Conservation (phyloP, 31 red algal species). For the Odonthalia washingtoniensis region DNA sequence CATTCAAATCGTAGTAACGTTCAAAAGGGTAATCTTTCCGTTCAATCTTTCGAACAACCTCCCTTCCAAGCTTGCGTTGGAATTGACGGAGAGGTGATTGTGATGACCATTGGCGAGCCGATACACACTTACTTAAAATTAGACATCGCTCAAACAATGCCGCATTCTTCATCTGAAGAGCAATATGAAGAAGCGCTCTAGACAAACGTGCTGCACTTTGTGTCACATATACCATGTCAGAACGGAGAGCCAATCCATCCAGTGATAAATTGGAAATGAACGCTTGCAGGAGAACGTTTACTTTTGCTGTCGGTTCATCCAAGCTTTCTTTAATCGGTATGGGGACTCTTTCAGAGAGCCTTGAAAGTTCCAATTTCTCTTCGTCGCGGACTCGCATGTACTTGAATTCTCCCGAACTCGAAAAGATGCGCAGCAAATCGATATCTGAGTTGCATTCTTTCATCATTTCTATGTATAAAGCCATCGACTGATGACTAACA, state of each 20-base stretch:
- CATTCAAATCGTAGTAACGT: conserved; percentile 80
- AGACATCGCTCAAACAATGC: conserved; percentile 56
- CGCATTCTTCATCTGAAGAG: conserved; percentile 74
- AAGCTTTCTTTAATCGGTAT: conserved; percentile 88
- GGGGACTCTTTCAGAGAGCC: conserved; percentile 73
- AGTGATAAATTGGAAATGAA: conserved; percentile 86
- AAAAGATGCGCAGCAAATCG: conserved; percentile 84
- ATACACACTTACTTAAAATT: conserved; percentile 66
- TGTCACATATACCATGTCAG: conserved; percentile 90
- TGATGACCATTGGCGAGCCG: conserved; percentile 67
- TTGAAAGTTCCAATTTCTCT: conserved; percentile 83
- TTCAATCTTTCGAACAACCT: conserved; percentile 79
- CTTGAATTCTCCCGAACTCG: conserved; percentile 78
- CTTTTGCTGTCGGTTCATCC: conserved; percentile 88
- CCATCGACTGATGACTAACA: conserved; percentile 73
- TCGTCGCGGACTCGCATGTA: conserved; percentile 90
- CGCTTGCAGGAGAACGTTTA: conserved; percentile 90
- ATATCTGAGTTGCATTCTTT: conserved; percentile 62
- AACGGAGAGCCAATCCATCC: conserved; percentile 78
- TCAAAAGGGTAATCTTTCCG: conserved; percentile 90
- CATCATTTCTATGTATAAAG: conserved; percentile 72
- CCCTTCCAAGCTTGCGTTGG: conserved; percentile 35
- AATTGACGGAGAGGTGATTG: conserved; percentile 90
- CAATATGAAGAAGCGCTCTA: conserved; percentile 87
- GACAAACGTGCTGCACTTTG: conserved; percentile 86